Base-by-base conservation (phyloP, 257 asterid genomes). In the Salvia hispanica region DNA sequence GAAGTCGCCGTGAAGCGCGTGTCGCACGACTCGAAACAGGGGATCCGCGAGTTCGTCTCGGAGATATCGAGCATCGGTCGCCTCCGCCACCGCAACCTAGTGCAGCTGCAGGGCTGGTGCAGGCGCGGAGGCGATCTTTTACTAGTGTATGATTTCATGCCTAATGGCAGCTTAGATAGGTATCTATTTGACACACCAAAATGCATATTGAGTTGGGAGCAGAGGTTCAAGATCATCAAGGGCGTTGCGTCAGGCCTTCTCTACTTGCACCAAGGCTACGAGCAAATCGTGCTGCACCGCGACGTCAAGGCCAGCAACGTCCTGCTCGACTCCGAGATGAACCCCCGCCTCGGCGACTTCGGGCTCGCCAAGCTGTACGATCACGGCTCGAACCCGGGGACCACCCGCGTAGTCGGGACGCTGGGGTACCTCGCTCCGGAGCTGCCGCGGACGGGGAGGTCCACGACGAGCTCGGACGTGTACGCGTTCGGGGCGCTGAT, bases 291-390 rank as follows among this genome's bases (percentile, higher is more conserved):
- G 64, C 77, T 88, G 6, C 90, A 83, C 31, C 56, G 95, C 34
- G 92, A 88, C 48, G 65, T 88, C 5, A 88, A 88, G 74, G 89
- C 95, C 15, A 84, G 95, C n/a, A 85, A 83, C 13, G 92, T 88
- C 53, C 10, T 88, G 33, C 52, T 85, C 14, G 95, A 88, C 53
- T 70, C 78, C 2, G 90, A 82, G 34, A 80, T 85, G 85, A 78
- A 81, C 36, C 88, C 72, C 0, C 57, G 80, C 34, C 66, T 88
- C 0, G 95, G 90, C 14, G 95, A 83, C 62, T 85, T 88, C 16
- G 93, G 93, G 12, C 82, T 85, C 9, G 95, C 95, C 0, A 85
- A 79, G 43, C n/a, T 88, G 0, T 77, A 76, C 0, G 86, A 81
- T 43, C 95, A 85, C 28, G 92, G 92, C 11, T 58, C 86, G 21